Base-by-base conservation (phyloP, 495 filamentous ascomycete genomes). In the Acidomyces sp. region DNA sequence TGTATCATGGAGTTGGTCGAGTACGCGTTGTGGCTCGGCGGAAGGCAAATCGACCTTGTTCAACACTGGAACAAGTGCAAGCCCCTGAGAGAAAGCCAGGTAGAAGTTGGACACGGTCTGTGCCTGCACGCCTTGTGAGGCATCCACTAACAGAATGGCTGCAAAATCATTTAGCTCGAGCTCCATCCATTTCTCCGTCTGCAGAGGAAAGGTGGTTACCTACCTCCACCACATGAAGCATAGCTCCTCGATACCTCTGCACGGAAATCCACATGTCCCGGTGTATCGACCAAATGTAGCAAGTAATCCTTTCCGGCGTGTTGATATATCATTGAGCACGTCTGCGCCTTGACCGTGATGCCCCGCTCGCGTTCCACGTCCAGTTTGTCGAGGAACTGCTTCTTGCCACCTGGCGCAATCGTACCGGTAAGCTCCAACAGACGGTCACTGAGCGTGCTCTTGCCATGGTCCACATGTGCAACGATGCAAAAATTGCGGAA, bases 101-200 rank as follows among this genome's bases (percentile, higher is more conserved):
- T 93, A 95, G 65, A 97, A 97, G 57, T 97, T 97, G 23, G 90
- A 87, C 0, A 96, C 92, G 2, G 87, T 93, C 62, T 93, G 86
- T 19, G 86, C 86, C 59, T 93, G 86, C 7, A 95, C 72, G 17
- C 86, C 87, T 58, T 95, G 86, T 49, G 79, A 83, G 0, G 85
- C 88, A 69, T 97, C 90, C 0, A 97, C 90, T 4, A 97, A 67
- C 19, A 97, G 67, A 33, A 97, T 56, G 5, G 92, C 90, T 34
- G 32, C 15, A 16, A 34, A 34, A 9, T 7, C 7, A 34, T 9
- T 17, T n/a, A n/a, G n/a, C n/a, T n/a, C n/a, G n/a, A n/a, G n/a
- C n/a, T n/a, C n/a, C n/a, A n/a, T n/a, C n/a, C n/a, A n/a, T n/a
- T n/a, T n/a, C n/a, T n/a, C n/a, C n/a, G n/a, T n/a, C n/a, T n/a